phyloP scores from a whole-genome alignment of 257 asterid genomes.

The Salvia splendens region DNA sequence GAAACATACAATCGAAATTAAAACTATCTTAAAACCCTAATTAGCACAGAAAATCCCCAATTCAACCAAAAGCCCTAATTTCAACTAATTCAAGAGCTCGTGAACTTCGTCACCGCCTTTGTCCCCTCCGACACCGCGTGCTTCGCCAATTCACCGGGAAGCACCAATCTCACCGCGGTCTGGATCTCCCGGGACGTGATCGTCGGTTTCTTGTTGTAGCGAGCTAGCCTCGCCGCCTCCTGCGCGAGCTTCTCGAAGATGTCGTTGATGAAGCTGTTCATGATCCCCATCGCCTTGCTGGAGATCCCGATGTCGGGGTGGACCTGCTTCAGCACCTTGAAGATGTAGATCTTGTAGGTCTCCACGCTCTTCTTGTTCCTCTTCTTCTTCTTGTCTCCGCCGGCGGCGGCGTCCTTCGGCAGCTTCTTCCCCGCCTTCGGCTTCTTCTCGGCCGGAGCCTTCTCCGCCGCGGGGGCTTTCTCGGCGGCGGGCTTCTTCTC shows the following conservation, averaged over 20 bases:
- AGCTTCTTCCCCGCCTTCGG: conserved; percentile 45
- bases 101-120: conserved; percentile 71
- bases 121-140: conserved; percentile 75
- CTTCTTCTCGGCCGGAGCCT: conserved; percentile 41
- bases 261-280: conserved; percentile 73
- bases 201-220: conserved; percentile 72
- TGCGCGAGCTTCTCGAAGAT: conserved; percentile 67
- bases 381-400: conserved; percentile 68
- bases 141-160: conserved; percentile 66
- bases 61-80: background rate
- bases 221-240: conserved; percentile 54
- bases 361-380: conserved; percentile 50
- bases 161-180: conserved; percentile 62
- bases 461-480: conserved; percentile 40
- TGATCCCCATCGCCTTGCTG: conserved; percentile 75
- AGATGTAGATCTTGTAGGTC: conserved; percentile 76
- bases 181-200: conserved; percentile 70
- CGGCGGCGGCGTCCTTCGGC: conserved; percentile 38
- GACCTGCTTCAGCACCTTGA: conserved; percentile 68
- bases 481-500: conserved; percentile 43
- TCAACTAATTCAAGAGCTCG: conserved; percentile 42
- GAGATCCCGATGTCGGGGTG: conserved; percentile 71
- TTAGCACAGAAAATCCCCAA: background rate
- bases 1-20: background rate
- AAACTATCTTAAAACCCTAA: conserved; percentile 5